Evolutionary conservation across 306 rosid genomes (phyloP).

Genomic region (Quercus suber): DNA sequence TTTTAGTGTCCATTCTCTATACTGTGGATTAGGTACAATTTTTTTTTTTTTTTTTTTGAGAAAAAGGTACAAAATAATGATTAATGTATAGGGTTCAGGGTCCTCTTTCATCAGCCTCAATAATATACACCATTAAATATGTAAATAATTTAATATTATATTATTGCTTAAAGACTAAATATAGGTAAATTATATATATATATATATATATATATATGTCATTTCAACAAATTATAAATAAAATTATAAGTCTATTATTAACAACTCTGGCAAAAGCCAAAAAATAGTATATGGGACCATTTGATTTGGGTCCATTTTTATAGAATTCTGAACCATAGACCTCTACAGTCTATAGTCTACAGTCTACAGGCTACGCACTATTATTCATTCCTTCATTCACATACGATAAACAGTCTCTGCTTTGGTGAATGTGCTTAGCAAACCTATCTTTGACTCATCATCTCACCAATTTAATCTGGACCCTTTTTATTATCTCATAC

Average conservation of each 20-base stretch:
- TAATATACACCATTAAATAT: too few species aligned
- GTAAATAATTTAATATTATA: too few species aligned
- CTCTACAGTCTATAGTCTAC: not conserved
- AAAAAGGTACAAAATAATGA: not conserved
- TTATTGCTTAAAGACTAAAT: too few species aligned
- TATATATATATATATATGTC: too few species aligned
- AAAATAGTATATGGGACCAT: not conserved
- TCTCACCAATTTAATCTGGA: not conserved
- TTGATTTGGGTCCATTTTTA: not conserved
- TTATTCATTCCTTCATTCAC: constrained; percentile 1
- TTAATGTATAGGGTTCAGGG: not conserved
- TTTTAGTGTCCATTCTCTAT: not conserved
- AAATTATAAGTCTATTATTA: too few species aligned
- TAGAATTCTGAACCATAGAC: constrained; percentile 29
- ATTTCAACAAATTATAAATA: too few species aligned
- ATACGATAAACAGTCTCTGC: constrained; percentile 3
- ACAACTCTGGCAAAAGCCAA: too few species aligned
- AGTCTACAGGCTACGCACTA: too few species aligned
- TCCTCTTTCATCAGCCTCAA: not conserved
- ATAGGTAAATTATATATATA: too few species aligned
- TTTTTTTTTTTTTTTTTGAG: too few species aligned
- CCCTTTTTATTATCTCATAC: not conserved
- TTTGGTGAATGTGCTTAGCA: constrained; percentile 23
- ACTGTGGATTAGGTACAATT: not conserved
- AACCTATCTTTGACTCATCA: constrained; percentile 30